These are phyloP conservation scores for Leishmania major DNA, from an alignment of 208 protist species.

Conservation along the genomic window DNA sequence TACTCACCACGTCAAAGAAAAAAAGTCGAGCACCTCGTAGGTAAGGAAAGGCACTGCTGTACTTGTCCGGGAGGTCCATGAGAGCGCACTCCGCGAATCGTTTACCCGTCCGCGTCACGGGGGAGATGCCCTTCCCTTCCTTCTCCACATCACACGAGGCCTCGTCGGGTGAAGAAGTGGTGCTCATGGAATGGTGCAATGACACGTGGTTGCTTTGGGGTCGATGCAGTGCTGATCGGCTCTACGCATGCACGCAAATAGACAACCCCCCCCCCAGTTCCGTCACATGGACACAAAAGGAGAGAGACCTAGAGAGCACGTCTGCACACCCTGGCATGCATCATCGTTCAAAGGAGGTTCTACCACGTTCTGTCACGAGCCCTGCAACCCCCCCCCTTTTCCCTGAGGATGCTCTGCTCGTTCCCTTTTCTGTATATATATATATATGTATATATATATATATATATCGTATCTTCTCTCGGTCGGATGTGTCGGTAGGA, in stretches of 20 bases:
- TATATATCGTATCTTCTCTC: no score
- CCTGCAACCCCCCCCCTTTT: not conserved
- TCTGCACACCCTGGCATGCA: not conserved
- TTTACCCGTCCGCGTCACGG: not conserved
- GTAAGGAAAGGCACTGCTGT: constrained; percentile 13
- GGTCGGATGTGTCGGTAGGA: not conserved
- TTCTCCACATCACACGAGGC: not conserved
- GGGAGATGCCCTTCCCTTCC: not conserved
- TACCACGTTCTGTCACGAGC: not conserved
- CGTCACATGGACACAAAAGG: not conserved
- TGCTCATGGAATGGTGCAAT: not conserved
- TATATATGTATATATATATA: no score
- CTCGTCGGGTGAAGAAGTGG: not conserved
- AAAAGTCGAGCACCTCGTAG: constrained; percentile 30
- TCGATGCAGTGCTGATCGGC: not conserved
- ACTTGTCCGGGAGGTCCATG: constrained; percentile 9
- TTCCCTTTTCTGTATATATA: not conserved
- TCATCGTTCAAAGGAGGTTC: not conserved
- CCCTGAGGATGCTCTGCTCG: not conserved
- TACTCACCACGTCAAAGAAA: constrained; percentile 33
- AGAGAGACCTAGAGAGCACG: not conserved
- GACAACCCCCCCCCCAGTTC: not conserved
- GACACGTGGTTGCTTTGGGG: not conserved
- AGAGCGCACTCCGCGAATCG: constrained; percentile 5
- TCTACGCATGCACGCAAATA: not conserved